Percentiles rank a stretch among this genome's conserved stretches.
Evolutionary conservation across 2,329 filamentous ascomycete genomes (phyloP).

Genomic region (Chaetothyriales sp.): DNA sequence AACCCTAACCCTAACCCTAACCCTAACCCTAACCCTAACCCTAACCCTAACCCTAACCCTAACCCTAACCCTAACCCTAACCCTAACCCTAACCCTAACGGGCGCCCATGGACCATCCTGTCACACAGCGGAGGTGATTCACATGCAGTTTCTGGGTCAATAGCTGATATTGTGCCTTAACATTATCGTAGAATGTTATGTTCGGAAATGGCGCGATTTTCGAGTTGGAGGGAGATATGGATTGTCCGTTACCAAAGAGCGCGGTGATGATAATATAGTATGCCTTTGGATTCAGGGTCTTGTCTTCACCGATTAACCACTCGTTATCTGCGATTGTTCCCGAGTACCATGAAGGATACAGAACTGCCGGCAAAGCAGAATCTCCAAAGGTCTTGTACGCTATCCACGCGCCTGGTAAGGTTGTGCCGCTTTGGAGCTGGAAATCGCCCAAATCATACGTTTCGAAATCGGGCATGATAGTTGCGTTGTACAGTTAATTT

Average conservation of each 20-base stretch:
- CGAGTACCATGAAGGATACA: slow-evolving; percentile 68
- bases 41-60: no score
- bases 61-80: no score
- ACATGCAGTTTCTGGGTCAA: slow-evolving; percentile 51
- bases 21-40: no score
- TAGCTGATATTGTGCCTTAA: slow-evolving; percentile 51
- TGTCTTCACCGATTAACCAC: slow-evolving; percentile 57
- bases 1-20: no score
- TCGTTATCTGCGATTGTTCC: slow-evolving; percentile 57
- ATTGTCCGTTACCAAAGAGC: slow-evolving; percentile 56
- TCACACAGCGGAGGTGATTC: slow-evolving; percentile 46
- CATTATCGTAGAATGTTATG: slow-evolving; percentile 55
- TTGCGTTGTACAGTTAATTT: no score
- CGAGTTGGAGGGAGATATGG: slow-evolving; percentile 53
- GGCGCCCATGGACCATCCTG: slow-evolving; percentile 61
- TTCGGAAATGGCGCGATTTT: slow-evolving; percentile 45
- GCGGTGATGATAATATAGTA: slow-evolving; percentile 58
- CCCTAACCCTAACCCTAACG: no score
- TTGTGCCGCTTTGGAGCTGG: slow-evolving; percentile 50
- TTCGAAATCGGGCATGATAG: slow-evolving; percentile 22
- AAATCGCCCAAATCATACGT: slow-evolving; percentile 52
- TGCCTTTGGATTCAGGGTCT: slow-evolving; percentile 48
- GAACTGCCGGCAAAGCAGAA: slow-evolving; percentile 47
- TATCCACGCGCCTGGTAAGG: slow-evolving; percentile 51
- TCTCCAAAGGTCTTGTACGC: slow-evolving; percentile 67